These are phyloP conservation scores for Lepidium campestre DNA, from an alignment of 441 rosid genomes.

Conservation along the genomic window DNA sequence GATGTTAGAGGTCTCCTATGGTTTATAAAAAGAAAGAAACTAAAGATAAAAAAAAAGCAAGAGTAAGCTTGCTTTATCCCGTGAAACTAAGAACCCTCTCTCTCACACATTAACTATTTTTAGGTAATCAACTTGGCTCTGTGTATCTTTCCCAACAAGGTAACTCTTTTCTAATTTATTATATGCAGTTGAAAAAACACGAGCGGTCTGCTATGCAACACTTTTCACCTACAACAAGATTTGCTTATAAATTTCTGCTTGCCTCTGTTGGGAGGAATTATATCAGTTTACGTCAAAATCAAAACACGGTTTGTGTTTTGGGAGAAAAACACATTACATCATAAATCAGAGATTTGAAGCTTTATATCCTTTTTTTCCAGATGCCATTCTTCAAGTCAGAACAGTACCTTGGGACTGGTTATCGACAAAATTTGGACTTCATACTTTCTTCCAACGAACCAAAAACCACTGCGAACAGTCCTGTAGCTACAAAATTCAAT, in stretches of 20 bases:
- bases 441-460: slow-evolving; percentile 45
- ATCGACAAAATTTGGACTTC: slow-evolving; percentile 46
- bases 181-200: not conserved
- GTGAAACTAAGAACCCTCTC: not conserved
- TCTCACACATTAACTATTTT: not conserved
- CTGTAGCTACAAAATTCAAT: slow-evolving; percentile 34
- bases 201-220: slow-evolving; percentile 6
- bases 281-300: not conserved
- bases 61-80: slow-evolving; percentile 8
- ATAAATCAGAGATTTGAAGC: not conserved
- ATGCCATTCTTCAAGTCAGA: not conserved
- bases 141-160: not conserved
- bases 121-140: slow-evolving; percentile 6
- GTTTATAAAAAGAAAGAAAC: not conserved
- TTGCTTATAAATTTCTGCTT: not conserved
- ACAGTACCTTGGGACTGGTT: not conserved
- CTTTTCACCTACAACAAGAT: slow-evolving; percentile 1
- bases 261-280: not conserved
- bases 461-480: slow-evolving; percentile 46
- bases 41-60: not conserved
- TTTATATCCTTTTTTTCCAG: not conserved
- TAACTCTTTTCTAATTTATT: not conserved
- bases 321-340: not conserved
- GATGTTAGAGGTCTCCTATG: not conserved
- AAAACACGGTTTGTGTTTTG: not conserved